Base-by-base conservation (phyloP, 2,329 filamentous ascomycete species). In the Exophiala xenobiotica region DNA sequence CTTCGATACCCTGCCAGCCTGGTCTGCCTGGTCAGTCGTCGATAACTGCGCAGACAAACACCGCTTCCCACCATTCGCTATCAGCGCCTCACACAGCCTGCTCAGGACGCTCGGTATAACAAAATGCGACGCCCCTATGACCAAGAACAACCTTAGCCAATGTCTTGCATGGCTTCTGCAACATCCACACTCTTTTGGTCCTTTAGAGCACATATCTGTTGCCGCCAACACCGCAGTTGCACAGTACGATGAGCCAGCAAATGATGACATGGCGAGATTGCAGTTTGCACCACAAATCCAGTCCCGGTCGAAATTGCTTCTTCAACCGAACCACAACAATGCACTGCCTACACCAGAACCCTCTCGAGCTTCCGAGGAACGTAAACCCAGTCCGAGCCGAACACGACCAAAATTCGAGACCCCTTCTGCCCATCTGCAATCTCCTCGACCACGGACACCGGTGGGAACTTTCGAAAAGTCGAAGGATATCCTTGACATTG, bases 81-180 rank as follows among this genome's bases (percentile, higher is more conserved):
- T 35, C 9, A 9, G n/a, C 38, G 23, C 8, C 38, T 24, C 11
- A 6, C 38, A 20, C 8, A 12, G 9, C 19, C 23, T 23, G 14
- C 19, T 37, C 31, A 26, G 9, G 29, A 6, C 16, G n/a, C 19
- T 31, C 20, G 39, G 40, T 46, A 41, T 29, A 45, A 31, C 49
- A 53, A 47, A 9, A 58, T 58, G 55, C 22, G 43, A 46, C 52
- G 49, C 37, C 68, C 67, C 65, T 69, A 77, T 77, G 74, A 76
- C 74, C 65, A 74, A 68, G 61, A 69, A 73, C 65, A 77, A 77
- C 59, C 58, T 77, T 46, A 62, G 64, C 46, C 60, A 65, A 59
- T 72, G 74, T 64, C 67, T 77, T 51, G 65, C 68, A 65, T 76
- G 74, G 74, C 70, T 77, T 51, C 57, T 76, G 57, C 66, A 58